Base-by-base conservation (phyloP, 2,329 filamentous ascomycete genomes). In the Volutella citrinella region DNA sequence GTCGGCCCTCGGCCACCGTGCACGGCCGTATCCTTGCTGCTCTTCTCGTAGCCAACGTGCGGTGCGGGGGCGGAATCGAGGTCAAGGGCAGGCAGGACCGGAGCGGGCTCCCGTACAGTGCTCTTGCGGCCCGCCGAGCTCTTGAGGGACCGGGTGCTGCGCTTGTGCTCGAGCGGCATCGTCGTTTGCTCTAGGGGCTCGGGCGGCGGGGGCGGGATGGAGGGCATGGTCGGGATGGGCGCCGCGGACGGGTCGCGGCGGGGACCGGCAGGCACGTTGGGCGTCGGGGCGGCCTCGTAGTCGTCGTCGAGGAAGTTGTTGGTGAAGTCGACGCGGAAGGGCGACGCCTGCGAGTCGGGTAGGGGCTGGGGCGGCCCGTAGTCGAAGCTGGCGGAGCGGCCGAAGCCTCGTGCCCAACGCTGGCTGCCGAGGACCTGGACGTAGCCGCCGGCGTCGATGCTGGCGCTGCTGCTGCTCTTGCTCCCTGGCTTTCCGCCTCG, bases 211-310 rank as follows among this genome's bases (percentile, higher is more conserved):
- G 59, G 66, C 29, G 56, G 56, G 12, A 46, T 38, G 8, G 47
- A 32, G 16, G 50, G 58, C 20, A 56, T 46, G 26, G 60, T 54
- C 16, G 71, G 63, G 36, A 67, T 64, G 7, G 61, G 33, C 40
- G 51, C 43, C 29, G 47, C 45, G 34, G 49, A 39, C 27, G 48
- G 30, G 14, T 62, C 51, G 36, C 66, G 66, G 39, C 88, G 79
- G 36, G 90, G 87, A 6, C 90, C 90, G 30, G 75, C 83, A 20
- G 87, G 88, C 21, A 96, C 74, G 18, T 81, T 90, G 6, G 91
- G 91, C 22, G 84, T 91, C 11, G 91, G 90, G 17, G 89, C 90
- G 32, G 88, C 85, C 56, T 93, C 85, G 63, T 83, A 80, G 50
- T 84, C 77, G 49, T 74, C 68, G 45, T 40, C 42, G 31, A 73